A percentile compares a stretch with the other conserved stretches of the same genome.
Conservation (phyloP, 2,329 filamentous ascomycete species). For the Phialemoniopsis sp. region DNA sequence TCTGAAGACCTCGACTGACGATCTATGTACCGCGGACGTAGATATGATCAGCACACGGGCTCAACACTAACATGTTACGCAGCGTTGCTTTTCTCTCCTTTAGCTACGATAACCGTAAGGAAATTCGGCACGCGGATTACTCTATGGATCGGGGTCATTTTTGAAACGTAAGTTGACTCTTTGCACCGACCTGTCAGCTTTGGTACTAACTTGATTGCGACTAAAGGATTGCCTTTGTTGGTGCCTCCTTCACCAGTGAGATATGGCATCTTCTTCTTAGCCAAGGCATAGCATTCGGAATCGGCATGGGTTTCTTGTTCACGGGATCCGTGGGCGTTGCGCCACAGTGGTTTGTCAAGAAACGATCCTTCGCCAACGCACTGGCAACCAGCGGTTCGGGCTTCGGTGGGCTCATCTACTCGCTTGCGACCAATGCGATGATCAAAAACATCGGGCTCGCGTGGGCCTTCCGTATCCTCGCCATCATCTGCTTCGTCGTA, state of each 20-base stretch:
- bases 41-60: too few species aligned
- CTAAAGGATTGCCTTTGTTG: slow-evolving; percentile 53
- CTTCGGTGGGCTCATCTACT: slow-evolving; percentile 69
- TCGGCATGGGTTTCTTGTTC: slow-evolving; percentile 75
- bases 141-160: slow-evolving; percentile 58
- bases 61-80: slow-evolving; percentile 5
- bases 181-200: not conserved
- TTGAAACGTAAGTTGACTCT: slow-evolving; percentile 49
- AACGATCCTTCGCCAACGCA: slow-evolving; percentile 66
- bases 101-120: slow-evolving; percentile 59
- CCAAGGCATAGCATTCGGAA: slow-evolving; percentile 73
- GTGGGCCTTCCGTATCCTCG: slow-evolving; percentile 65
- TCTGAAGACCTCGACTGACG: too few species aligned
- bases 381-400: slow-evolving; percentile 67
- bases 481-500: slow-evolving; percentile 58
- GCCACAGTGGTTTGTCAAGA: slow-evolving; percentile 70
- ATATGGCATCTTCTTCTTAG: slow-evolving; percentile 75
- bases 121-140: slow-evolving; percentile 59
- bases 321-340: slow-evolving; percentile 64
- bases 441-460: slow-evolving; percentile 58
- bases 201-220: not conserved
- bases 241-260: slow-evolving; percentile 62
- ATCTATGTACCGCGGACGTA: too few species aligned
- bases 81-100: slow-evolving; percentile 64
- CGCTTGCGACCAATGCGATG: slow-evolving; percentile 64